Evolutionary conservation across 2,329 filamentous ascomycete species (phyloP).

Genomic region (Sordariomycetes sp.): DNA sequence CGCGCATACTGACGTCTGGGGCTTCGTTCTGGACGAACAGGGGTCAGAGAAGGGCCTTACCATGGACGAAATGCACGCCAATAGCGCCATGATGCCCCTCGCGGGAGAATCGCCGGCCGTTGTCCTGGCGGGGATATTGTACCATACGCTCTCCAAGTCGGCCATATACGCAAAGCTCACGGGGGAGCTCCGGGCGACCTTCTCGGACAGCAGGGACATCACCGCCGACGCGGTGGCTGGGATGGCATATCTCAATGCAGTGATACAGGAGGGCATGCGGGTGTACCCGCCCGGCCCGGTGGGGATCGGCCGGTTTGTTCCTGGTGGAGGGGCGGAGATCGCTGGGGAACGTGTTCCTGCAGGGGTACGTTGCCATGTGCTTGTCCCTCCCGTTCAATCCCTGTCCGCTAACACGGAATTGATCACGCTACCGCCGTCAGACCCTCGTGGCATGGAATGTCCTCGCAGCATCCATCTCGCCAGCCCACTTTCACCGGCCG

Average conservation of each 20-base stretch:
- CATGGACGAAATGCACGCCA: neutral
- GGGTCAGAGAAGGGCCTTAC: neutral
- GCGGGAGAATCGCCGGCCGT: neutral
- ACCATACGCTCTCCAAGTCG: neutral
- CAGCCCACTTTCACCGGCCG: neutral
- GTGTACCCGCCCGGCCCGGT: neutral
- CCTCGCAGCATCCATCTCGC: neutral
- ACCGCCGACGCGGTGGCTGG: neutral
- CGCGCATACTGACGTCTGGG: neutral
- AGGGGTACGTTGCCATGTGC: neutral
- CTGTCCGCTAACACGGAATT: neutral
- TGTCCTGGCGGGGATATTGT: neutral
- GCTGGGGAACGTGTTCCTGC: neutral
- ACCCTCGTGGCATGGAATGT: neutral
- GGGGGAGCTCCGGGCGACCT: neutral
- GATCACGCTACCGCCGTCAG: neutral
- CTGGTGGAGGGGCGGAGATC: neutral
- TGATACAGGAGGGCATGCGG: neutral
- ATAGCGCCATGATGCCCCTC: neutral
- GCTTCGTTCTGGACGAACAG: neutral
- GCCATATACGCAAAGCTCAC: neutral
- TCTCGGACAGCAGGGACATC: neutral
- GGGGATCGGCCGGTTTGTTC: neutral
- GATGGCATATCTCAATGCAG: neutral
- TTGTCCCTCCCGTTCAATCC: neutral